A percentile compares a stretch with the other conserved stretches of the same genome.
These are phyloP conservation scores for Nitzschia sp. DNA, from an alignment of 108 stramenopile genomes.

Conservation along the genomic window DNA sequence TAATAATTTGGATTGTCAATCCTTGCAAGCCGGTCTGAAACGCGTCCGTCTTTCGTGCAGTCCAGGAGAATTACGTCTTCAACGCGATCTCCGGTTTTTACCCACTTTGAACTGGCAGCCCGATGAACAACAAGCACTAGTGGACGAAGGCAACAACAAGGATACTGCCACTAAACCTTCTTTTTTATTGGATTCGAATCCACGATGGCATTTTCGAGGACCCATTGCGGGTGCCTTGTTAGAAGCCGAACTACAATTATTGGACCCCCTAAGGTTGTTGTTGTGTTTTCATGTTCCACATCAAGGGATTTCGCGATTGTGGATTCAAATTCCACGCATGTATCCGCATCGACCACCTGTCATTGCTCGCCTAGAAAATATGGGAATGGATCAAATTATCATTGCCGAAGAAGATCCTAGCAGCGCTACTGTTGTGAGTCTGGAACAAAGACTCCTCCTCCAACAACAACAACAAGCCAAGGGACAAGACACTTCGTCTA, in stretches of 20 bases:
- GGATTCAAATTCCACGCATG: conserved; percentile 73
- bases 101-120: neutral
- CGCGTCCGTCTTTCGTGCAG: conserved; percentile 66
- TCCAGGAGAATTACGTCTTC: conserved; percentile 72
- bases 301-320: conserved; percentile 27
- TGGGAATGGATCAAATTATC: conserved; percentile 35
- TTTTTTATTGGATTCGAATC: conserved; percentile 5
- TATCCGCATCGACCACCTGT: conserved; percentile 71
- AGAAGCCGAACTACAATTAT: conserved; percentile 27
- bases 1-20: conserved; percentile 21
- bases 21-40: conserved; percentile 54
- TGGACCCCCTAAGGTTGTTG: conserved; percentile 53
- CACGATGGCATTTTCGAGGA: conserved; percentile 7
- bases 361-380: conserved; percentile 40
- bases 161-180: neutral
- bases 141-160: neutral
- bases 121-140: conserved; percentile 5
- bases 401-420: conserved; percentile 45
- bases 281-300: conserved; percentile 38
- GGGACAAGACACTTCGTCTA: conserved; percentile 4
- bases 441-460: neutral
- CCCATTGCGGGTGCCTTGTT: neutral
- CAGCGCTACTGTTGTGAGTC: neutral
- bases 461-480: too few species aligned
- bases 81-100: conserved; percentile 57